Evolutionary conservation across 768 basidiomycete genomes (phyloP).

Genomic region (Hortiboletus campestris): DNA sequence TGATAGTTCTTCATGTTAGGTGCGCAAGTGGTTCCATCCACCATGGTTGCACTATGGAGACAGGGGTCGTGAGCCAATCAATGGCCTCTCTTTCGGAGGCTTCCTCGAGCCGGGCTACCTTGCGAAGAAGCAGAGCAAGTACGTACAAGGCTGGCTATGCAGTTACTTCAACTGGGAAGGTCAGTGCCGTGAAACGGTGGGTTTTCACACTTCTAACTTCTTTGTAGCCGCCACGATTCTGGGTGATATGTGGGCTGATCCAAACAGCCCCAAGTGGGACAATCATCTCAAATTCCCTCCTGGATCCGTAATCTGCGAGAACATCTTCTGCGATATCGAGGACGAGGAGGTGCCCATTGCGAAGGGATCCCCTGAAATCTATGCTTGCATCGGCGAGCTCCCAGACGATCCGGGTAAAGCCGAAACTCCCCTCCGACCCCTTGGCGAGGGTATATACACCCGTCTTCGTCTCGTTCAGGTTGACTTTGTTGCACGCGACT

Average conservation of each 20-base stretch:
- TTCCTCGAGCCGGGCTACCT: neutral
- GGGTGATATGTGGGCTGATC: neutral
- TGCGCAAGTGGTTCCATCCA: neutral
- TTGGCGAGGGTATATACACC: neutral
- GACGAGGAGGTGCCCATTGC: neutral
- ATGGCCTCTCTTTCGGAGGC: neutral
- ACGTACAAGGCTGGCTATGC: neutral
- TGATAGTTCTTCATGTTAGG: neutral
- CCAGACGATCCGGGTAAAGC: neutral
- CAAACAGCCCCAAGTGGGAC: neutral
- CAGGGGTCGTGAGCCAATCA: constrained; percentile 3
- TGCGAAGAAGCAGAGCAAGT: neutral
- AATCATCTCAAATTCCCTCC: neutral
- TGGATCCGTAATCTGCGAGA: constrained; percentile 4
- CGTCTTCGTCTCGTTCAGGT: constrained; percentile 1
- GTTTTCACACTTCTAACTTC: neutral
- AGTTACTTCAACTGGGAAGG: constrained; percentile 6
- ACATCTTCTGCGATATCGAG: neutral
- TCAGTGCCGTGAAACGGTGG: neutral
- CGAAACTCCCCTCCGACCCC: neutral
- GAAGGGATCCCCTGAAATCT: neutral
- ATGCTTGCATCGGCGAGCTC: neutral
- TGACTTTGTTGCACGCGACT: neutral
- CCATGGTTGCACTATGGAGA: neutral
- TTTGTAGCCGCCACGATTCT: constrained; percentile 1